These are phyloP conservation scores for Curvularia sp. DNA, from an alignment of 2,329 filamentous ascomycete genomes.

Conservation along the genomic window DNA sequence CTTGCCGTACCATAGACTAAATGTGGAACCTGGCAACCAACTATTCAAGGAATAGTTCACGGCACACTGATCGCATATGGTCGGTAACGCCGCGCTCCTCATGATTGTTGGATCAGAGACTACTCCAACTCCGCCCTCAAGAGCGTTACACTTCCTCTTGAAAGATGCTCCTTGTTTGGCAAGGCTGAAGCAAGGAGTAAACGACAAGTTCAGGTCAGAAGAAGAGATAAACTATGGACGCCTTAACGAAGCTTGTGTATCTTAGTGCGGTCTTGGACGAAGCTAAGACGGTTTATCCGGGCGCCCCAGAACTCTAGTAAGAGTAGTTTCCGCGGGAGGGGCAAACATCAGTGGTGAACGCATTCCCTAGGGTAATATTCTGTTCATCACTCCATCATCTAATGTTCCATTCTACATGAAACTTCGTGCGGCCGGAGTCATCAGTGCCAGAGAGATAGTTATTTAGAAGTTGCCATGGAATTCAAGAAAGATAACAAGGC, in stretches of 20 bases:
- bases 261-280: conserved; percentile 13
- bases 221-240: conserved; percentile 11
- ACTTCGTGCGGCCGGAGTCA: conserved; percentile 7
- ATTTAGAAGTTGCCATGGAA: conserved; percentile 5
- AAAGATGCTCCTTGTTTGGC: not conserved
- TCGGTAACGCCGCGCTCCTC: conserved; percentile 12
- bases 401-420: conserved; percentile 9
- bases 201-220: conserved; percentile 9
- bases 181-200: conserved; percentile 7
- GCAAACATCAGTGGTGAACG: conserved; percentile 8
- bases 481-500: conserved; percentile 11
- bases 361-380: conserved; percentile 1
- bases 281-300: conserved; percentile 9
- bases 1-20: too few relatives aligned
- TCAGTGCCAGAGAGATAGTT: conserved; percentile 8
- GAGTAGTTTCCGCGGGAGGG: conserved; percentile 9
- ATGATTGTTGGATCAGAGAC: conserved; percentile 16
- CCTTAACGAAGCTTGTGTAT: conserved; percentile 7
- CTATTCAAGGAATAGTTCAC: too few relatives aligned
- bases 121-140: conserved; percentile 7
- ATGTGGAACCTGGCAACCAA: too few relatives aligned
- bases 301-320: conserved; percentile 10
- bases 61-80: too few relatives aligned
- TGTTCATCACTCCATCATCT: conserved; percentile 9
- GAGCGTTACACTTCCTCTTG: conserved; percentile 2